Evolutionary conservation across 2,329 filamentous ascomycete genomes (phyloP), one percentile per base, ranked within the genome.

Genomic region (Clonostachys rosea): DNA sequence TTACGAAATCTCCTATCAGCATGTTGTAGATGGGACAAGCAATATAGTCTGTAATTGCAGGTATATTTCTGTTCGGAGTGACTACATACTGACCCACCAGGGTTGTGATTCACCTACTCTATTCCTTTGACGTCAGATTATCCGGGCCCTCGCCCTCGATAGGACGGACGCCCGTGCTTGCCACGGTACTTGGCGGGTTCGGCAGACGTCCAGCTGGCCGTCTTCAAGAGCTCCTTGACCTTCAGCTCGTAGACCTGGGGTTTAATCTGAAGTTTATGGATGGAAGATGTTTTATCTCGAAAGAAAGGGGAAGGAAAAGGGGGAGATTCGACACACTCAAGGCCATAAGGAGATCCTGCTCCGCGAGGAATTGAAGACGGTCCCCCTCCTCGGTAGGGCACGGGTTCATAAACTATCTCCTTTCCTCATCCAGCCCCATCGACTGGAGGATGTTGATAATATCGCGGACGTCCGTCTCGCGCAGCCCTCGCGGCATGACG

Each of bases 401-500:
- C 0, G 80, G 75, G 48, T 75, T 81, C 77, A 95, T 95, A 50
- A 89, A 91, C 54, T 91, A 92, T 45, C 82, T 77, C 0, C 87
- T 88, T 50, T 84, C 59, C 46, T 78, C 72, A 56, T 94, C 85
- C 42, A 94, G 61, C 0, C 89, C 88, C 0, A 89, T 94, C 7
- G 91, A 87, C 63, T 95, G 89, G 60, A 95, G 94, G 4, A 95
- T 73, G 58, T 95, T 95, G 46, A 95, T 74, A 1, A 95, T 89
- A 61, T 95, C 89, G 58, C 95, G 89, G 2, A 94, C 81, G 59
- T 94, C 88, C 33, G 73, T 71, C 65, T 94, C 89, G 6, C 72
- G 76, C 40, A 94, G 63, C 0, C 87, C 87, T 50, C 74, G 83
- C 0, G 84, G 83, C 2, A 84, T 51, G 3, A 94, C 79, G 0